Base-by-base conservation (phyloP, 306 rosid species). In the Dryas octopetala region DNA sequence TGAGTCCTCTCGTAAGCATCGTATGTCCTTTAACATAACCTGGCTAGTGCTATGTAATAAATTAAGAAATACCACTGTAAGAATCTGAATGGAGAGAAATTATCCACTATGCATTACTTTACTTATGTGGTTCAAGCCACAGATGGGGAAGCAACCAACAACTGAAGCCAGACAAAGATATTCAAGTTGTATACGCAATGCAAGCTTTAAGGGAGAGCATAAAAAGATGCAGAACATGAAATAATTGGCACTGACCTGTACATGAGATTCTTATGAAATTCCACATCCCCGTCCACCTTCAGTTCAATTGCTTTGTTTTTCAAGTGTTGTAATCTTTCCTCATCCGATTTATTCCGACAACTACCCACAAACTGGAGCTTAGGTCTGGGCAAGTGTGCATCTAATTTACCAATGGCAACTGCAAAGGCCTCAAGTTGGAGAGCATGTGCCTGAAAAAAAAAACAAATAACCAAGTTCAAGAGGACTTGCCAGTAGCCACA, bases 341-440 rank as follows among this genome's bases (percentile, higher is more conserved):
- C 98, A 40, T 95, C 97, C 51, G 90, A 74, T 46, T 82, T 85
- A 81, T 90, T 95, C 77, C 97, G 88, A 85, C 97, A 95, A 83
- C 98, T 95, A 50, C 98, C 98, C 28, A 95, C 98, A 84, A 90
- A 81, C 76, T 86, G 96, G 57, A 94, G 93, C 84, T 85, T 94
- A 26, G 98, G 97, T 77, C 90, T 90, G 8, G 84, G 79, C 61
- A 82, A 68, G 76, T 71, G 72, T 58, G 83, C 79, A 70, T 86
- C 91, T 70, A 94, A 81, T 68, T 81, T 91, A 58, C 86, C 84
- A 71, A 89, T 63, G 49, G 93, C 98, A 75, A 77, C 79, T 45
- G 98, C 85, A 83, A 95, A 91, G 10, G 97, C 96, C 86, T 95
- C 98, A 73, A 94, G 97, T 82, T 94, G 98, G 78, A 95, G 96